These are phyloP conservation scores for Psilocybe azurescens DNA, from an alignment of 768 basidiomycete genomes.

Conservation along the genomic window DNA sequence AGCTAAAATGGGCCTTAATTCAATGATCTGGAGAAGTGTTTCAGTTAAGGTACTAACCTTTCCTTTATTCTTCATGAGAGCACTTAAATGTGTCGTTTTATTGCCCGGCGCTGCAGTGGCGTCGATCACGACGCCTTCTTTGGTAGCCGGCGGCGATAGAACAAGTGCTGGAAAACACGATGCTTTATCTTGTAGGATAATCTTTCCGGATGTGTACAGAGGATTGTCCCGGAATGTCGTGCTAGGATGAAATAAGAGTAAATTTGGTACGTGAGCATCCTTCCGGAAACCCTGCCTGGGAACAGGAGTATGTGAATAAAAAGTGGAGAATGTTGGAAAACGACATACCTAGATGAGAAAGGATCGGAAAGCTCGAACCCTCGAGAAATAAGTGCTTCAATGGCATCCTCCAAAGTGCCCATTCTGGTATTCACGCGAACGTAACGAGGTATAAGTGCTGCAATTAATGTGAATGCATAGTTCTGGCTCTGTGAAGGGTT, in stretches of 20 bases:
- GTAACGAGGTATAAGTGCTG: conserved; percentile 83
- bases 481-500: conserved; percentile 7
- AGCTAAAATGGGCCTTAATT: conserved; percentile 47
- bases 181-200: conserved; percentile 97
- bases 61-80: conserved; percentile 83
- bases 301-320: conserved; percentile 10
- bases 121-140: conserved; percentile 75
- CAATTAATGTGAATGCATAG: conserved; percentile 15
- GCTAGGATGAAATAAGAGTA: conserved; percentile 77
- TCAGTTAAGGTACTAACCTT: conserved; percentile 52
- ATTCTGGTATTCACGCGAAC: conserved; percentile 79
- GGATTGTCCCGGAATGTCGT: conserved; percentile 71
- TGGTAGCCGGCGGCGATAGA: conserved; percentile 69
- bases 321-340: conserved; percentile 6
- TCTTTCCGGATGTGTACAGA: conserved; percentile 75
- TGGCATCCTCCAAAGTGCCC: conserved; percentile 71
- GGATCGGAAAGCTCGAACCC: conserved; percentile 63
- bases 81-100: conserved; percentile 94
- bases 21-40: neutral
- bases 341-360: conserved; percentile 55
- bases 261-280: conserved; percentile 83
- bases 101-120: conserved; percentile 98
- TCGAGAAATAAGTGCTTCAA: conserved; percentile 55
- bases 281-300: conserved; percentile 65
- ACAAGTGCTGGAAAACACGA: conserved; percentile 95